Evolutionary conservation across 352 stramenopile species (phyloP).

Genomic region (Plasmopara halstedii): DNA sequence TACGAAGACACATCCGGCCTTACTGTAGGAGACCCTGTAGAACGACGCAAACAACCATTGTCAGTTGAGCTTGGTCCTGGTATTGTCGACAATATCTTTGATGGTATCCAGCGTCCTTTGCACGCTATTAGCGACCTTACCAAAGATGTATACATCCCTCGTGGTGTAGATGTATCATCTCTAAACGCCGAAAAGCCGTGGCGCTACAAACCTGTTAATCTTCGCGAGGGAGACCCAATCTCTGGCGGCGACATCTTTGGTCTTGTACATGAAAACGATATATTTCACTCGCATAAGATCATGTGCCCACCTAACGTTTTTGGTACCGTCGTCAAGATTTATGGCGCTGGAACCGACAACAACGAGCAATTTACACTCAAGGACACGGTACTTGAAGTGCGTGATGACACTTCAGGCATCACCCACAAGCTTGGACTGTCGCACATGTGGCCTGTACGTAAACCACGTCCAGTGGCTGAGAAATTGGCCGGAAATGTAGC

Average conservation of each 20-base stretch:
- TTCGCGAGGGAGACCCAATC: constrained; percentile 93
- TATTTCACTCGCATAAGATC: constrained; percentile 98
- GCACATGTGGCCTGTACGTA: constrained; percentile 98
- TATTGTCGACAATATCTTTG: constrained; percentile 99
- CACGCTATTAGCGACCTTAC: constrained; percentile 92
- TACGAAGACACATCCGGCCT: constrained; percentile 98
- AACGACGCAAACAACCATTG: constrained; percentile 96
- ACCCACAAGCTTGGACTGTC: constrained; percentile 94
- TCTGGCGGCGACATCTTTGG: constrained; percentile 98
- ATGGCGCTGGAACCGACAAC: constrained; percentile 92
- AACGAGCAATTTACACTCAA: constrained; percentile 95
- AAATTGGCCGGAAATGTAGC: constrained; percentile 97
- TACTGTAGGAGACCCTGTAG: constrained; percentile 97
- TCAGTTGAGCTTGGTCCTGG: constrained; percentile 98
- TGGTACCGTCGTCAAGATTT: constrained; percentile 98
- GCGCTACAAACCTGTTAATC: constrained; percentile 92
- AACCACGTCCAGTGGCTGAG: constrained; percentile 95
- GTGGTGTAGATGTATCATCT: constrained; percentile 94
- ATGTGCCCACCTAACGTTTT: constrained; percentile 99
- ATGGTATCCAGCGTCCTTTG: constrained; percentile 99
- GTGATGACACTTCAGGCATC: constrained; percentile 93
- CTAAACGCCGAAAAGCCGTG: constrained; percentile 91
- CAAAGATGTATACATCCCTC: constrained; percentile 97
- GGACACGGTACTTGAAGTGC: constrained; percentile 98
- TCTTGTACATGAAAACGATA: constrained; percentile 98